Evolutionary conservation across 495 filamentous ascomycete species (phyloP).

Genomic region (Aspergillus ostianus): DNA sequence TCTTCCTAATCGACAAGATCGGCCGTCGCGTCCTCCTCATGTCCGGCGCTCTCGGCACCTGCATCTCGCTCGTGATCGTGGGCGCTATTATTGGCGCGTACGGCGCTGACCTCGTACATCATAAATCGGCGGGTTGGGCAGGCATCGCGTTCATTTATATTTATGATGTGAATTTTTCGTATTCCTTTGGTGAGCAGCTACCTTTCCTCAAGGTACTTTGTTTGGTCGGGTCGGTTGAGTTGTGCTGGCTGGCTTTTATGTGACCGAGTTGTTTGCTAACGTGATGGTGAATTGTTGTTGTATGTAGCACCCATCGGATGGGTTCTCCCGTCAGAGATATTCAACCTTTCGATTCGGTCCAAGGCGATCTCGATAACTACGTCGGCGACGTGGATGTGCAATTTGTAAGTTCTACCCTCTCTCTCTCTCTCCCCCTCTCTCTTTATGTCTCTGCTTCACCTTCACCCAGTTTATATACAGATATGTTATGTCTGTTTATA

Average conservation of each 20-base stretch:
- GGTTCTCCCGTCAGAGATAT: constrained; percentile 43
- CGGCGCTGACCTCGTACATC: constrained; percentile 53
- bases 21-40: constrained; percentile 59
- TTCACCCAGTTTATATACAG: no score
- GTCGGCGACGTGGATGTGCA: constrained; percentile 44
- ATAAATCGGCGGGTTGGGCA: constrained; percentile 70
- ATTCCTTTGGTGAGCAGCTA: constrained; percentile 41
- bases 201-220: no score
- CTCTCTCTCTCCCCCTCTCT: neutral
- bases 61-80: constrained; percentile 72
- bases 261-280: no score
- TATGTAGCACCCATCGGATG: constrained; percentile 39
- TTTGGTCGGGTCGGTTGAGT: no score
- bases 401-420: constrained; percentile 31
- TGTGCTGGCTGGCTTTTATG: no score
- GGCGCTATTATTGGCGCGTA: constrained; percentile 69
- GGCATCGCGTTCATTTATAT: constrained; percentile 80
- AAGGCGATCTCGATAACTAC: constrained; percentile 41
- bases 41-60: constrained; percentile 47
- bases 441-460: neutral
- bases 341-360: constrained; percentile 38
- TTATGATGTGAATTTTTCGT: constrained; percentile 79
- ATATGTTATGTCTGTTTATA: no score
- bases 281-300: neutral
- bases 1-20: constrained; percentile 72